Evolutionary conservation across 2,329 filamentous ascomycete genomes (phyloP), one percentile per base, ranked within the genome.

Genomic region (Arthroderma sp.): DNA sequence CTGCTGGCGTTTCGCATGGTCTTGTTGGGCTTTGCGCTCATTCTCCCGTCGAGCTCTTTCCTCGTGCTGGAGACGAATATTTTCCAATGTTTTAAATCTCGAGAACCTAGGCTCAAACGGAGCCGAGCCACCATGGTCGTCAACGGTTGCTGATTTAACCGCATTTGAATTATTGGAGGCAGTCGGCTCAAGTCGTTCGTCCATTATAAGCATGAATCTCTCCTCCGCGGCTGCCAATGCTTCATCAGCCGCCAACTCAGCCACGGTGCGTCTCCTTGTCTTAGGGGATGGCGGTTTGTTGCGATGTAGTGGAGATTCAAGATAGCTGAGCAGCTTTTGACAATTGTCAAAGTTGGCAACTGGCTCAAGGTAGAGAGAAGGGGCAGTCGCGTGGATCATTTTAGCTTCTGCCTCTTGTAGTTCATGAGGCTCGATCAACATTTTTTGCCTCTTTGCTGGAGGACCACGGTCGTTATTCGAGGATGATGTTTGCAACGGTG

Each of bases 231-330:
- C 89, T 0, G 87, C 86, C 48, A 86, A 74, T 1, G 91, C 89
- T 65, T 98, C 88, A 57, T 98, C 91, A 5, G 89, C 89, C 6
- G 86, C 91, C 69, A 96, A 78, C 60, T 98, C 89, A 6, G 91
- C 91, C 11, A 93, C 81, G 0, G 91, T 98, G 50, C 89, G 80
- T 71, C 98, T 96, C 46, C 91, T 75, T 5, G 81, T 81, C 71
- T 94, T 95, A 3, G 87, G 87, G 48, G 83, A 76, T 0, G 91
- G 89, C 6, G 86, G 81, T 37, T 78, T 71, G 41, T 82, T 77
- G 29, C 78, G 75, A 61, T 95, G 85, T 45, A 86, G 78, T 5
- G 87, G 83, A 60, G 93, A 84, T 15, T 77, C 73, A 53, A 89
- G 70, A 11, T 74, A 70, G 29, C 85, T 78, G 3, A 96, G 71